phyloP scores from a whole-genome alignment of 179 eudicot species.

The Beta corolliflora region DNA sequence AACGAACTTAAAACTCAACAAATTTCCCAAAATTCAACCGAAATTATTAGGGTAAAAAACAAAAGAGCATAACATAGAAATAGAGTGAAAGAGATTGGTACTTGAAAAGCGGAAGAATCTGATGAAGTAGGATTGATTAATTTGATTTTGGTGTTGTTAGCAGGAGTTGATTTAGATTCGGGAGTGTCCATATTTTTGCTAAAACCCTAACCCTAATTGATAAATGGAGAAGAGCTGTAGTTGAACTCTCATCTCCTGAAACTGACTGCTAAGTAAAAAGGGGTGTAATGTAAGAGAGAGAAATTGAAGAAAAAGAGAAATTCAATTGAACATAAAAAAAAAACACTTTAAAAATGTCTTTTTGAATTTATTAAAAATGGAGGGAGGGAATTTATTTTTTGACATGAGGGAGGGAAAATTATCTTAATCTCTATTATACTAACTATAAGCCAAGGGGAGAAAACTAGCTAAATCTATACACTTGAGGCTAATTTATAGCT shows the following conservation, averaged over 20 bases:
- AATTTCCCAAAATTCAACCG: slow-evolving; percentile 11
- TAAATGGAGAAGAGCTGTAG: slow-evolving; percentile 2
- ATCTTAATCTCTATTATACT: too few species aligned
- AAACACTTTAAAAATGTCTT: too few species aligned
- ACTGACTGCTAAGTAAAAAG: background rate
- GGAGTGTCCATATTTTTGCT: slow-evolving; percentile 34
- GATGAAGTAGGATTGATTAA: slow-evolving; percentile 32
- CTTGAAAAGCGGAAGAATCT: slow-evolving; percentile 35
- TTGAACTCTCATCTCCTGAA: slow-evolving; percentile 7
- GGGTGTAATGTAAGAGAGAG: too few species aligned
- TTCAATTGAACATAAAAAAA: too few species aligned
- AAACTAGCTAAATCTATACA: too few species aligned
- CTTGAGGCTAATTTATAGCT: too few species aligned
- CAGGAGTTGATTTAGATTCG: slow-evolving; percentile 33
- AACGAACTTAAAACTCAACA: background rate
- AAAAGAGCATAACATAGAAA: background rate
- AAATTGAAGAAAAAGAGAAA: too few species aligned
- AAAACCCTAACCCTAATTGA: slow-evolving; percentile 31
- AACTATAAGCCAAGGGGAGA: too few species aligned
- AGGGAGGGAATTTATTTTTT: too few species aligned
- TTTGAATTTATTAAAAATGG: too few species aligned
- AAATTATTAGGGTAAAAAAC: background rate
- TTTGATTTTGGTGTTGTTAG: slow-evolving; percentile 26
- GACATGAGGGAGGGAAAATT: too few species aligned
- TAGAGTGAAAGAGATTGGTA: background rate